phyloP scores from a whole-genome alignment of 805 yeast genomes.

The Nakazawaea pomicola region DNA sequence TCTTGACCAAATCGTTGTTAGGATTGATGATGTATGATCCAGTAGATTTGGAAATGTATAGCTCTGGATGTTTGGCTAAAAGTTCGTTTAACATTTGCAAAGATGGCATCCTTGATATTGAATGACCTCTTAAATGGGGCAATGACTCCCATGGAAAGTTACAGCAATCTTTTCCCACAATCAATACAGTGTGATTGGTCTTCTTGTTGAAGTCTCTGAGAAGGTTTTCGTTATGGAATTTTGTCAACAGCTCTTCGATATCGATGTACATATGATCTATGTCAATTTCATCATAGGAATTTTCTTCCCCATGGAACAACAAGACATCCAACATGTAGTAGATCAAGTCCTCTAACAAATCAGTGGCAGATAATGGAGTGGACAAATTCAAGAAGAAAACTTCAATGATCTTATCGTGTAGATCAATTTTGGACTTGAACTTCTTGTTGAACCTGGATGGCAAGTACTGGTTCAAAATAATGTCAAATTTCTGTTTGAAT shows the following conservation, averaged over 20 bases:
- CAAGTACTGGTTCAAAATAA: slow-evolving; percentile 36
- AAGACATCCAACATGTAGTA: slow-evolving; percentile 57
- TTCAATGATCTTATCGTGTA: slow-evolving; percentile 40
- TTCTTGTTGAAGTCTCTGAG: slow-evolving; percentile 8
- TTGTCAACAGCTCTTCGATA: slow-evolving; percentile 40
- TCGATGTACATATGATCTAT: slow-evolving; percentile 49
- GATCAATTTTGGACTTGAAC: slow-evolving; percentile 17
- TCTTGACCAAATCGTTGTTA: slow-evolving; percentile 63
- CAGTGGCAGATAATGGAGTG: slow-evolving; percentile 26
- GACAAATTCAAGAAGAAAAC: slow-evolving; percentile 48
- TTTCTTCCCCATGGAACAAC: slow-evolving; percentile 56
- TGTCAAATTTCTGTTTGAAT: slow-evolving; percentile 34
- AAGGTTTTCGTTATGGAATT: slow-evolving; percentile 18
- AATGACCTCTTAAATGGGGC: slow-evolving; percentile 42
- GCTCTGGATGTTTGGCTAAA: slow-evolving; percentile 19
- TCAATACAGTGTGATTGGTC: slow-evolving; percentile 56
- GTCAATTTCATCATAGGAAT: slow-evolving; percentile 63
- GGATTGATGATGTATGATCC: slow-evolving; percentile 77
- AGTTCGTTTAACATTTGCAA: slow-evolving; percentile 36
- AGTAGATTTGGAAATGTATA: slow-evolving; percentile 13
- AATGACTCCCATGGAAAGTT: slow-evolving; percentile 89
- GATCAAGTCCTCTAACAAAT: slow-evolving; percentile 56
- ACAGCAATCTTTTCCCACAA: slow-evolving; percentile 64
- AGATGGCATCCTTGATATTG: slow-evolving; percentile 78
- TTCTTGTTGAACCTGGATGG: slow-evolving; percentile 38